These are phyloP conservation scores for Penicillium argentinense DNA, from an alignment of 495 filamentous ascomycete species.

Conservation along the genomic window DNA sequence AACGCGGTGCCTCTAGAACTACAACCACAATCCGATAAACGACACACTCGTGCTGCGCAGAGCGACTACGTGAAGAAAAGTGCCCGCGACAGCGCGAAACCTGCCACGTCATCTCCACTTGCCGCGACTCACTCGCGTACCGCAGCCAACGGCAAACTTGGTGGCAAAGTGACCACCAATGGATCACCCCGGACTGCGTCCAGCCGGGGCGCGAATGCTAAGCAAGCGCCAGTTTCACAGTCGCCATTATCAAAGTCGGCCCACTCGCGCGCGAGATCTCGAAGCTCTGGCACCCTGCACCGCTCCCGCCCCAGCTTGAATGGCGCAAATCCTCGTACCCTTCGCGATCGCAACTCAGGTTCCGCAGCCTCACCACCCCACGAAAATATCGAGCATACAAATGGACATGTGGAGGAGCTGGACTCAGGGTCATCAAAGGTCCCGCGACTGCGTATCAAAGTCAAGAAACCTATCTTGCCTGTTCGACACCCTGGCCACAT, in stretches of 20 bases:
- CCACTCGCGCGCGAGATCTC: slow-evolving; percentile 35
- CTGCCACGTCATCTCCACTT: slow-evolving; percentile 35
- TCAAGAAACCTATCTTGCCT: slow-evolving; percentile 51
- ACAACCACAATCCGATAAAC: slow-evolving; percentile 65
- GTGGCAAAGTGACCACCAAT: slow-evolving; percentile 33
- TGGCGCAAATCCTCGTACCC: slow-evolving; percentile 23
- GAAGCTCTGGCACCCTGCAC: slow-evolving; percentile 27
- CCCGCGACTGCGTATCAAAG: slow-evolving; percentile 50
- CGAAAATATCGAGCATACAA: slow-evolving; percentile 6
- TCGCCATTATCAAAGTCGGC: slow-evolving; percentile 30
- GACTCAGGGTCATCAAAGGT: slow-evolving; percentile 27
- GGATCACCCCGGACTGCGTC: slow-evolving; percentile 32
- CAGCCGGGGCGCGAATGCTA: slow-evolving; percentile 23
- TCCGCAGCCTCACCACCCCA: slow-evolving; percentile 17
- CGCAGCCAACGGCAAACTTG: slow-evolving; percentile 31
- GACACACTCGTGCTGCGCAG: slow-evolving; percentile 50
- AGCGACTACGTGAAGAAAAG: slow-evolving; percentile 29
- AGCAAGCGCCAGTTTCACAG: slow-evolving; percentile 28
- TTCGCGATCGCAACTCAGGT: slow-evolving; percentile 30
- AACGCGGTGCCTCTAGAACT: slow-evolving; percentile 72
- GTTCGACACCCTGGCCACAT: slow-evolving; percentile 56
- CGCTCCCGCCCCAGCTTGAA: slow-evolving; percentile 20
- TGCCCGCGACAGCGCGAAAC: slow-evolving; percentile 20
- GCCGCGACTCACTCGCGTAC: slow-evolving; percentile 34
- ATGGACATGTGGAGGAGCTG: slow-evolving; percentile 18